Base-by-base conservation (phyloP, 768 basidiomycete species). In the Pulveroboletus sp. region DNA sequence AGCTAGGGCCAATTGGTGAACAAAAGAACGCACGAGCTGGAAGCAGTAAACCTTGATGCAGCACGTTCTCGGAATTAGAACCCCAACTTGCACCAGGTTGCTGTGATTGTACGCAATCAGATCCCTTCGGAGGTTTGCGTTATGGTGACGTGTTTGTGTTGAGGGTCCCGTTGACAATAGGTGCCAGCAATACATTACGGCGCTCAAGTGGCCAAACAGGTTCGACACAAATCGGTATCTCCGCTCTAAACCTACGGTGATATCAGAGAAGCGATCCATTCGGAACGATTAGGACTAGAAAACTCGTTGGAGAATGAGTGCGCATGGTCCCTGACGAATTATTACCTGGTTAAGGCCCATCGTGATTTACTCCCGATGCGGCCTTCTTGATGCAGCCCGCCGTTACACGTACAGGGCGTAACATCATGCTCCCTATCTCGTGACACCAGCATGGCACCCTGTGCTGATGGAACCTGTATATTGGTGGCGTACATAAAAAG, bases 171-270 rank as follows among this genome's bases (percentile, higher is more conserved):
- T 53, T 52, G 35, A 49, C 54, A 52, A 50, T 39, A 32, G 35
- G 57, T 65, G 63, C 63, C 63, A 63, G 57, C 60, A 64, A 47
- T 37, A 42, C 57, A 49, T 65, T 63, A 65, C 63, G 62, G 63
- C 57, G 57, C 47, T 29, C 53, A 47, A 51, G 43, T n/a, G n/a
- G 14, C 20, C 52, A 40, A 31, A 21, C 36, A n/a, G n/a, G n/a
- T 31, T 33, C 25, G 39, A 45, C 44, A 19, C 24, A 11, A n/a
- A 51, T 48, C 40, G 27, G 53, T 52, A 64, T 61, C 59, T 54
- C 59, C 62, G 55, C 55, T 43, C 43, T 48, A 49, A 53, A 61
- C 45, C 40, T 60, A 49, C 33, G 6, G 27, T 17, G 24, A 40
- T 42, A 47, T 45, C 51, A 50, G 35, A 40, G 36, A 13, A n/a